Conservation (phyloP, 2,329 filamentous ascomycete genomes). For the Endocalyx cinctus region DNA sequence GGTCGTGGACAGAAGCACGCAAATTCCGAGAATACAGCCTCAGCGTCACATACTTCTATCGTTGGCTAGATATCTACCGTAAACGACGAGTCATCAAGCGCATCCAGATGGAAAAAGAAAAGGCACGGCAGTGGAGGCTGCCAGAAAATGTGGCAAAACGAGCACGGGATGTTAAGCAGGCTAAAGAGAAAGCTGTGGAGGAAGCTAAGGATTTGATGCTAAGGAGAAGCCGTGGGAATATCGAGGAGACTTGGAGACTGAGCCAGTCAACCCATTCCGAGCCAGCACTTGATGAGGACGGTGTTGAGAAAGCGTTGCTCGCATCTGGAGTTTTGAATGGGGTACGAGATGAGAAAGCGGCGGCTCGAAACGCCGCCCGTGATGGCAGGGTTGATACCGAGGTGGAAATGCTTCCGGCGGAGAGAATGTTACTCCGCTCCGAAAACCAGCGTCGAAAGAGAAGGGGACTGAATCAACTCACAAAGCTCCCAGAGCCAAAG, state of each 20-base stretch:
- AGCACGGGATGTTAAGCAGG: conserved; percentile 14
- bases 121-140: conserved; percentile 41
- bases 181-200: conserved; percentile 14
- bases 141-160: conserved; percentile 23
- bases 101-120: conserved; percentile 47
- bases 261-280: conserved; percentile 14
- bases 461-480: conserved; percentile 22
- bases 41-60: conserved; percentile 51
- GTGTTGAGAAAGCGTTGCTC: conserved; percentile 24
- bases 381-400: conserved; percentile 11
- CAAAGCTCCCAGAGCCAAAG: conserved; percentile 18
- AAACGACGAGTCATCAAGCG: conserved; percentile 45
- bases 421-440: conserved; percentile 17
- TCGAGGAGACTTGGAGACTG: conserved; percentile 12
- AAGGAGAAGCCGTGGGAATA: conserved; percentile 14
- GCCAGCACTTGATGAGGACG: conserved; percentile 10
- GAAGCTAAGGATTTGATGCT: conserved; percentile 20
- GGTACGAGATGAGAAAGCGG: conserved; percentile 20
- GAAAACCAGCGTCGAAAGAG: conserved; percentile 25
- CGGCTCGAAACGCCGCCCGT: conserved; percentile 18
- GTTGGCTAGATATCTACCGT: conserved; percentile 48
- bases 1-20: conserved; percentile 41
- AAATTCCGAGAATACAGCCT: conserved; percentile 47
- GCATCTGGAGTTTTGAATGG: conserved; percentile 23
- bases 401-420: conserved; percentile 10